phyloP scores from a whole-genome alignment of 192 early-diverging fungal genomes.

The Coemansia sp. region DNA sequence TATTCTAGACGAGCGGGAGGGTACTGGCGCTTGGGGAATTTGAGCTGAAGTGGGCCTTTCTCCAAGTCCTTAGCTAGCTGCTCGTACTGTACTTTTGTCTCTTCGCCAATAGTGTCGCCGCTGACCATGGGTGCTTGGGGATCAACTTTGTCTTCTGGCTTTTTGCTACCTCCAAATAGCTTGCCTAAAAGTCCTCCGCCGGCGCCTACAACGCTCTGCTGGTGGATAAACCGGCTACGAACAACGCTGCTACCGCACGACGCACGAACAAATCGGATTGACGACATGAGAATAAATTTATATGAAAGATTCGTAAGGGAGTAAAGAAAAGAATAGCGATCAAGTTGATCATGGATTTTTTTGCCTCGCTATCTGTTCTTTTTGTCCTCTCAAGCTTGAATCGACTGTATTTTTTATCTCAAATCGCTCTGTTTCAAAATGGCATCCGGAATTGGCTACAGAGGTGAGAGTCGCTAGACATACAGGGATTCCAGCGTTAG shows the following conservation, averaged over 20 bases:
- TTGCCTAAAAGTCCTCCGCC: conserved; percentile 21
- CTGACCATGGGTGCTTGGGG: neutral
- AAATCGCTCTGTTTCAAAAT: conserved; percentile 9
- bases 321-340: neutral
- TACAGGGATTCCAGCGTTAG: neutral
- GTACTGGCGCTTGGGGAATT: conserved; percentile 32
- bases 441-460: conserved; percentile 53
- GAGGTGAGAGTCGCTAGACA: conserved; percentile 23
- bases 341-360: neutral
- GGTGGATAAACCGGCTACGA: conserved; percentile 19
- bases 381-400: neutral
- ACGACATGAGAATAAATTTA: conserved; percentile 6
- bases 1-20: conserved; percentile 14
- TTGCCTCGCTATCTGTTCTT: neutral
- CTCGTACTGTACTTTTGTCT: neutral
- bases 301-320: neutral
- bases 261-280: conserved; percentile 12
- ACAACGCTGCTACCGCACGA: neutral
- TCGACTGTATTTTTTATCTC: neutral
- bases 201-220: conserved; percentile 16
- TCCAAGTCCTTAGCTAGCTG: neutral
- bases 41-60: conserved; percentile 4
- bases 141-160: neutral
- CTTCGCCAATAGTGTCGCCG: conserved; percentile 5
- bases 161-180: conserved; percentile 37